phyloP scores from a whole-genome alignment of 2,329 filamentous ascomycete species.

The Pseudogymnoascus sp. region DNA sequence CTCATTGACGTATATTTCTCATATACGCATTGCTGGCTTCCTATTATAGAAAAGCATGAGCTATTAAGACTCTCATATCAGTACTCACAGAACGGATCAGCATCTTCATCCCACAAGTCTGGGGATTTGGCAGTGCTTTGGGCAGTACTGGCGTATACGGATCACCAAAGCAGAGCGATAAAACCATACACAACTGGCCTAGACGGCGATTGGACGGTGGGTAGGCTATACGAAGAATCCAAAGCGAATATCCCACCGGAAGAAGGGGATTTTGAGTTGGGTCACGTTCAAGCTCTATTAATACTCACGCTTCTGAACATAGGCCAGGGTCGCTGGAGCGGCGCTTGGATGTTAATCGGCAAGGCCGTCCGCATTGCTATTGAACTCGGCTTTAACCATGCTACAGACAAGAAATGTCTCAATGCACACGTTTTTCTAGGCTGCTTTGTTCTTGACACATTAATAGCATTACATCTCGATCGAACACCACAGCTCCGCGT shows the following conservation, averaged over 20 bases:
- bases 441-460: constrained; percentile 54
- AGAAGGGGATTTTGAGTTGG: constrained; percentile 39
- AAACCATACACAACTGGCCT: constrained; percentile 11
- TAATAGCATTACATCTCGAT: constrained; percentile 44
- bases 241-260: constrained; percentile 40
- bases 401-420: constrained; percentile 21
- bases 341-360: constrained; percentile 57
- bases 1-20: constrained; percentile 66
- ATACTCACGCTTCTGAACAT: constrained; percentile 55
- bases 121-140: constrained; percentile 49
- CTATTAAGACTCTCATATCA: constrained; percentile 25
- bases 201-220: constrained; percentile 22
- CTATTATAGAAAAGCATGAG: constrained; percentile 57
- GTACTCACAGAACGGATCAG: constrained; percentile 20
- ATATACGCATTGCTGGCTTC: constrained; percentile 69
- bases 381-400: constrained; percentile 32
- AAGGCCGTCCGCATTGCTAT: constrained; percentile 49
- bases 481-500: constrained; percentile 40
- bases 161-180: constrained; percentile 40
- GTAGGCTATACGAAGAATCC: constrained; percentile 42
- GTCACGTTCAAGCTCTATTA: constrained; percentile 47
- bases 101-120: constrained; percentile 13
- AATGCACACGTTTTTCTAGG: constrained; percentile 41
- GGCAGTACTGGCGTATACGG: constrained; percentile 49
- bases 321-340: constrained; percentile 44